Evolutionary conservation across 441 rosid species (phyloP).

Genomic region (Erysimum cheiri): DNA sequence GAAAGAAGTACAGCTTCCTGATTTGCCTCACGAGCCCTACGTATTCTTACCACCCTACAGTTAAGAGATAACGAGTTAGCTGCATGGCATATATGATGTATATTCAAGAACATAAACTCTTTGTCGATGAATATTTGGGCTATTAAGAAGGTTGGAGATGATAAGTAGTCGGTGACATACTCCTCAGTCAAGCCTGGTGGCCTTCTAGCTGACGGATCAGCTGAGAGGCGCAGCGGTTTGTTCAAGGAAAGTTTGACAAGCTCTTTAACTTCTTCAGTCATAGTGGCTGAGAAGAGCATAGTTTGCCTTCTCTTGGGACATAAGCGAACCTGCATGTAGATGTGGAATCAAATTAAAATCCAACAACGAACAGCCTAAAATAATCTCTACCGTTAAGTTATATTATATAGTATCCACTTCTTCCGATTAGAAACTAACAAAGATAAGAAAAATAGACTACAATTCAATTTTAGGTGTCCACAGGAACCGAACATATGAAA

Average conservation of each 20-base stretch:
- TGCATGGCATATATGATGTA: neutral
- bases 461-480: neutral
- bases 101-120: constrained; percentile 2
- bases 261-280: constrained; percentile 94
- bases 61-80: constrained; percentile 26
- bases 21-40: constrained; percentile 85
- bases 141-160: constrained; percentile 11
- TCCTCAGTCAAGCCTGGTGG: constrained; percentile 90
- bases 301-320: constrained; percentile 98
- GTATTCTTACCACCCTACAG: constrained; percentile 88
- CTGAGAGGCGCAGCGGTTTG: constrained; percentile 89
- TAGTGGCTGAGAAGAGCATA: constrained; percentile 95
- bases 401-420: neutral
- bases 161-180: constrained; percentile 50
- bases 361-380: neutral
- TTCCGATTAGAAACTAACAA: neutral
- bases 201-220: constrained; percentile 92
- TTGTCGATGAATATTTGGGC: constrained; percentile 15
- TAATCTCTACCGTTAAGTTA: constrained; percentile 14
- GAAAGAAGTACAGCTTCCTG: constrained; percentile 97
- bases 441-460: neutral
- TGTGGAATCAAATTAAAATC: constrained; percentile 24
- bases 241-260: constrained; percentile 88
- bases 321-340: constrained; percentile 68
- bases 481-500: neutral